Evolutionary conservation across 768 basidiomycete genomes (phyloP).

Genomic region (Daedalea quercina): DNA sequence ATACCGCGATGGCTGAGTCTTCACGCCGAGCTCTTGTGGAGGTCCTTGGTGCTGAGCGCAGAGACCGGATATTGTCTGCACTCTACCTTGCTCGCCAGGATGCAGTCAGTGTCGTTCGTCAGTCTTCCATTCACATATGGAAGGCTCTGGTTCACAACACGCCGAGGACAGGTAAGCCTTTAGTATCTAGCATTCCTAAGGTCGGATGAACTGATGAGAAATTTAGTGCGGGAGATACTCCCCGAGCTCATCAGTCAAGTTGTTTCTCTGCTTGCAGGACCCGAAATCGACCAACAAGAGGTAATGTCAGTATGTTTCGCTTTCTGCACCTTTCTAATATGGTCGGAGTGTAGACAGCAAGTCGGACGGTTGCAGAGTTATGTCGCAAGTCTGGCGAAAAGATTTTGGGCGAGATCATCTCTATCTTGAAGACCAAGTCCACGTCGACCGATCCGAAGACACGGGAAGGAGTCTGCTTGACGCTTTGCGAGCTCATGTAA

Average conservation of each 20-base stretch:
- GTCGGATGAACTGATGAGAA: slow-evolving; percentile 6
- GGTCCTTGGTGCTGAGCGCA: slow-evolving; percentile 79
- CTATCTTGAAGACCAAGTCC: slow-evolving; percentile 65
- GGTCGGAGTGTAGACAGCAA: slow-evolving; percentile 60
- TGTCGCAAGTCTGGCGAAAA: slow-evolving; percentile 96
- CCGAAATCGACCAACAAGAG: slow-evolving; percentile 86
- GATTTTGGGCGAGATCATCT: slow-evolving; percentile 77
- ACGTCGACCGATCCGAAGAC: slow-evolving; percentile 57
- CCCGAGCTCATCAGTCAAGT: slow-evolving; percentile 78
- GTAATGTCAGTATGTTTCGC: slow-evolving; percentile 31
- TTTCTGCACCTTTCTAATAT: neutral
- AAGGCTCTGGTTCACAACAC: slow-evolving; percentile 96
- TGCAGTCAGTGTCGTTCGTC: slow-evolving; percentile 80
- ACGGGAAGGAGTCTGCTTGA: slow-evolving; percentile 79
- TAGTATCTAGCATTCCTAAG: neutral
- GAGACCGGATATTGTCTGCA: slow-evolving; percentile 86
- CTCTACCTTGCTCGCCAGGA: slow-evolving; percentile 94
- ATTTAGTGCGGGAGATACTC: slow-evolving; percentile 79
- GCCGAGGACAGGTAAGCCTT: slow-evolving; percentile 66
- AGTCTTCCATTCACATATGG: slow-evolving; percentile 94
- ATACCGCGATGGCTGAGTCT: slow-evolving; percentile 61
- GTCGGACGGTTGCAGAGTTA: slow-evolving; percentile 78
- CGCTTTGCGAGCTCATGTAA: slow-evolving; percentile 84
- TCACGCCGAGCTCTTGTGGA: slow-evolving; percentile 85
- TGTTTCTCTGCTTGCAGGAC: slow-evolving; percentile 68